Base-by-base conservation (phyloP, 768 basidiomycete genomes). In the Lanmaoa pseudosensibilis region DNA sequence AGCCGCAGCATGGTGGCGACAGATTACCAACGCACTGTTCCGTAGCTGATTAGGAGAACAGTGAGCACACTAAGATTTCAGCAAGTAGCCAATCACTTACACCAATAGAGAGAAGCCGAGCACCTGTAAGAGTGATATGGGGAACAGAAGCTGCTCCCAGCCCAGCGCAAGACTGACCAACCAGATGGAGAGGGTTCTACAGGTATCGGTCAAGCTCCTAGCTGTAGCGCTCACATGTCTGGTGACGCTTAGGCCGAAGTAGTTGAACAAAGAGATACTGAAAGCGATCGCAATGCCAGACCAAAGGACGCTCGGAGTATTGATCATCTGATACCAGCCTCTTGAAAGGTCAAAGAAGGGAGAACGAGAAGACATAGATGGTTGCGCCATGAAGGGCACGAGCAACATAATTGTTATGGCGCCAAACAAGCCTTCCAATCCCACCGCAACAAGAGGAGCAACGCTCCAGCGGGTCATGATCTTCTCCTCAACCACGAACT, bases 181-280 rank as follows among this genome's bases (percentile, higher is more conserved):
- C 97, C 97, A 99, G 69, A 99, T 98, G n/a, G 84, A 83, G 51
- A 98, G 79, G 1, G 97, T 98, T 64, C 97, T 82, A 75, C 94
- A 97, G 7, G 94, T 95, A 72, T 99, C 97, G 37, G 94, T 91
- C 55, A 97, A 79, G 52, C 87, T 90, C 58, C 96, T 83, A 18
- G 92, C 92, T 2, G 94, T 97, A 34, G 96, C 95, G 69, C 89
- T 93, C 56, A 98, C 91, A 68, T 92, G 87, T 59, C 86, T 81
- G n/a, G 94, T 96, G 56, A 97, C 92, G 69, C 90, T 92, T 49
- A 96, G 72, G 12, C 94, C 94, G 64, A 93, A 96, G 75, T 84
- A 91, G 68, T 94, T 95, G 83, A 92, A 94, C 33, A 87, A 68
- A 7, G 87, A 79, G 61, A 96, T 95, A 59, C 83, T 86, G 72